Base-by-base conservation (phyloP, 345 rosid genomes). In the Citrus sp. region DNA sequence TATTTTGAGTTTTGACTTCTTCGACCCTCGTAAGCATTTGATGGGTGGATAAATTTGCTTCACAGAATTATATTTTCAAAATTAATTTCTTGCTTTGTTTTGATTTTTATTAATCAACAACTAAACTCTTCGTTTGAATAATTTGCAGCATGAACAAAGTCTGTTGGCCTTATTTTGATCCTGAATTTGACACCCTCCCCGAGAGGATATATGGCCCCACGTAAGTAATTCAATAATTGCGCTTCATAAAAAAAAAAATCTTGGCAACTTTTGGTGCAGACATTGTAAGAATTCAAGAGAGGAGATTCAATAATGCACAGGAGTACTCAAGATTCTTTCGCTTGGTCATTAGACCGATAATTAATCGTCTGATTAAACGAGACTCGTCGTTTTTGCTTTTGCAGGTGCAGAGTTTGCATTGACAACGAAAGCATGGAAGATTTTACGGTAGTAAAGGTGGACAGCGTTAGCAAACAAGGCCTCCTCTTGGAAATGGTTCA, bases 121-220 rank as follows among this genome's bases (percentile, higher is more conserved):
- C 58, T 46, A 13, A 12, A 13, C 18, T 54, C 21, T 54, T 18
- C 58, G 0, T 4, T 54, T 54, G 19, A 54, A 4, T 51, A 51
- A 54, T 76, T 46, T 78, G 86, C 86, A 84, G 87, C 78, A 93
- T 90, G 95, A 85, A 85, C 82, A 84, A 88, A 67, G 90, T 91
- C 77, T 83, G 89, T 25, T 87, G 85, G 94, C 96, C 98, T 59
- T 91, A 93, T 87, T 93, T 90, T 58, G 98, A 93, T 86, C 98
- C 97, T 12, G 95, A 93, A 58, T 93, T 89, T n/a, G 89, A 91
- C 14, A 88, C 67, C 69, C 89, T 93, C 73, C 83, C 83, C 2
- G 94, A 91, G 81, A 90, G 94, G 75, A 81, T 93, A 51, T 84
- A 86, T 2, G 93, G 95, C 7, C 95, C 97, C 4, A 85, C 88